These are phyloP conservation scores for Penicillium aurantiogriseum DNA, from an alignment of 2,329 filamentous ascomycete species.

Conservation along the genomic window DNA sequence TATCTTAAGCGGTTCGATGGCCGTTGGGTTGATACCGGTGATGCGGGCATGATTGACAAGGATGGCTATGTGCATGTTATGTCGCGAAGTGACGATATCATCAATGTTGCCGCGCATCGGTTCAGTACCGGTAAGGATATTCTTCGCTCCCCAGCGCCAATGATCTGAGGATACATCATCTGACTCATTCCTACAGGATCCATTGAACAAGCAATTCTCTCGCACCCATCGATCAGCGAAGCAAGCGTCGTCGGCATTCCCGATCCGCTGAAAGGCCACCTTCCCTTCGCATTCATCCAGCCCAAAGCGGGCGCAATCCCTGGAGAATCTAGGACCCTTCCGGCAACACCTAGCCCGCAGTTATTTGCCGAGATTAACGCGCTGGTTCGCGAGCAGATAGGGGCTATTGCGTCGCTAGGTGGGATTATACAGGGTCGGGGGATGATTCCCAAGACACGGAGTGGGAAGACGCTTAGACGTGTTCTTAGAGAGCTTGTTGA, in stretches of 20 bases:
- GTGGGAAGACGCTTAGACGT: constrained; percentile 83
- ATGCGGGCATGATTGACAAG: constrained; percentile 80
- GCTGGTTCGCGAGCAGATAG: constrained; percentile 75
- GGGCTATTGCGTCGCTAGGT: constrained; percentile 79
- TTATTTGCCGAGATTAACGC: constrained; percentile 47
- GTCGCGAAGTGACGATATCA: constrained; percentile 74
- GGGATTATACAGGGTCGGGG: constrained; percentile 80
- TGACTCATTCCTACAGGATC: constrained; percentile 55
- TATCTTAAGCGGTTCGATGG: constrained; percentile 81
- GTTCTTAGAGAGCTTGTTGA: constrained; percentile 82
- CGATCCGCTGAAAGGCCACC: constrained; percentile 80
- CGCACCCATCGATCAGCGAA: constrained; percentile 75
- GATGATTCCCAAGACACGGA: constrained; percentile 88
- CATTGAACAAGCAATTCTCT: constrained; percentile 87
- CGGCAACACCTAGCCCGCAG: constrained; percentile 39
- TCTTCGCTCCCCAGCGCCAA: neutral
- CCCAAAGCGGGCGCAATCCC: constrained; percentile 46
- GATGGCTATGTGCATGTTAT: constrained; percentile 67
- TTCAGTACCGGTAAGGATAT: constrained; percentile 71
- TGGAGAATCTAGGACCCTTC: constrained; percentile 14
- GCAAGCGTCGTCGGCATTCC: constrained; percentile 84
- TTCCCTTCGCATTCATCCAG: constrained; percentile 87
- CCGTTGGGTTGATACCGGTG: constrained; percentile 85
- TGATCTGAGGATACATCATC: neutral
- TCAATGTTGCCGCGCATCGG: constrained; percentile 92